Evolutionary conservation across 1,139 yeast genomes (phyloP).

Genomic region (Blastobotrys arbuscula): DNA sequence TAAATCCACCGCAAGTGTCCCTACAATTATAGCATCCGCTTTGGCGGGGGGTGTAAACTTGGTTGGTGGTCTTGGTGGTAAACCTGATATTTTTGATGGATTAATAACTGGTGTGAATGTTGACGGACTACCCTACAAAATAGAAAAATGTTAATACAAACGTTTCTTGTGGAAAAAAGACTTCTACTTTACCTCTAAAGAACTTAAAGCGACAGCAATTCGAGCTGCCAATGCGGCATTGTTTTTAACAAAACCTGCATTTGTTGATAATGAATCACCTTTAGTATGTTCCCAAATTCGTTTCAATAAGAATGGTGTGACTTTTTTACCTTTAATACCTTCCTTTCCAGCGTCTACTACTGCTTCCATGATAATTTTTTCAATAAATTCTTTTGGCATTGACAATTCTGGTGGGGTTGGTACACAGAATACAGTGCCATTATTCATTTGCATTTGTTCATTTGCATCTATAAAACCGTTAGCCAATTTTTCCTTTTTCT

Average conservation of each 20-base stretch:
- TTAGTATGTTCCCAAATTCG: slow-evolving; percentile 60
- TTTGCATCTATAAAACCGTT: slow-evolving; percentile 37
- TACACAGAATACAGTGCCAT: slow-evolving; percentile 75
- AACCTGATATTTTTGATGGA: no score
- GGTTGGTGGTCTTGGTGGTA: not conserved
- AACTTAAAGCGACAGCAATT: slow-evolving; percentile 53
- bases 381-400: slow-evolving; percentile 49
- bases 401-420: slow-evolving; percentile 73
- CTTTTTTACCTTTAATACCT: slow-evolving; percentile 62
- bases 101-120: not conserved
- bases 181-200: slow-evolving; percentile 33
- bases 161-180: not conserved
- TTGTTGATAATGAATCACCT: slow-evolving; percentile 66
- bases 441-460: slow-evolving; percentile 44
- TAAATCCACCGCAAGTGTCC: slow-evolving; percentile 74
- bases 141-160: not conserved
- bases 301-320: slow-evolving; percentile 71
- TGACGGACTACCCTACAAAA: not conserved
- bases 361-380: slow-evolving; percentile 53
- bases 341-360: slow-evolving; percentile 47
- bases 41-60: not conserved
- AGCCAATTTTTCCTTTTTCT: slow-evolving; percentile 2
- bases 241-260: slow-evolving; percentile 69
- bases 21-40: slow-evolving; percentile 45
- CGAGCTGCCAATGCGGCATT: slow-evolving; percentile 65